A percentile compares a stretch with the other conserved stretches of the same genome.
These are phyloP conservation scores for Colletotrichum costaricense DNA, from an alignment of 2,329 filamentous ascomycete species.

Conservation along the genomic window DNA sequence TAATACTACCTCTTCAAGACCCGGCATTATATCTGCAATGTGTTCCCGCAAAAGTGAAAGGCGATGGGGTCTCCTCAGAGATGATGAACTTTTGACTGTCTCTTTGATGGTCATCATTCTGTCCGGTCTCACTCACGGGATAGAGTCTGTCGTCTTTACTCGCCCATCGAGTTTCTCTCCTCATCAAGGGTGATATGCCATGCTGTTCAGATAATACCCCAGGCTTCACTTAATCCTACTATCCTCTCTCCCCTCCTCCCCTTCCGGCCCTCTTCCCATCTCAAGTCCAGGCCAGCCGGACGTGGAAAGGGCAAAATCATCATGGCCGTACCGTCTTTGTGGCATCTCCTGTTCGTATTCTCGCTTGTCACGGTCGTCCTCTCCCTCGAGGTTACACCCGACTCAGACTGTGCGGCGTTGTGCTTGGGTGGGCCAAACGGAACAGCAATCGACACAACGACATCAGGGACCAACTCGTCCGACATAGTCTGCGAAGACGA, in stretches of 20 bases:
- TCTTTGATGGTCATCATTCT: background rate
- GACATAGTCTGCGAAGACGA: constrained; percentile 61
- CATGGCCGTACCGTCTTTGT: background rate
- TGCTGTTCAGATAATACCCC: constrained; percentile 1
- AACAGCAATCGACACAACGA: constrained; percentile 46
- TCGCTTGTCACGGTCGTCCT: constrained; percentile 32
- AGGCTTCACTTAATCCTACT: background rate
- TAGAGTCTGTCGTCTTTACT: background rate
- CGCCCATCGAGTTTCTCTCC: background rate
- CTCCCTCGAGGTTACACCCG: constrained; percentile 60
- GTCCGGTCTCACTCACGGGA: background rate
- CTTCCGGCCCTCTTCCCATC: background rate
- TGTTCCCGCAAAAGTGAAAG: constrained; percentile 4
- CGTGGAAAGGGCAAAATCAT: background rate
- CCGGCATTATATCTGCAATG: constrained; percentile 12
- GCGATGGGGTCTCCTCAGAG: background rate
- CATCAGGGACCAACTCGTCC: constrained; percentile 54
- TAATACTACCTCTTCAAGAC: background rate
- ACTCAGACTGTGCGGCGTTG: constrained; percentile 60
- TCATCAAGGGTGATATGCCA: background rate
- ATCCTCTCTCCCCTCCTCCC: background rate
- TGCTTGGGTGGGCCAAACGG: constrained; percentile 55
- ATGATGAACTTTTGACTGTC: constrained; percentile 5
- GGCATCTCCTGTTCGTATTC: constrained; percentile 16
- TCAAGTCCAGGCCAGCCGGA: background rate